Evolutionary conservation across 2,329 filamentous ascomycete genomes (phyloP), one percentile per base, ranked within the genome.

Genomic region (Didymella exigua): DNA sequence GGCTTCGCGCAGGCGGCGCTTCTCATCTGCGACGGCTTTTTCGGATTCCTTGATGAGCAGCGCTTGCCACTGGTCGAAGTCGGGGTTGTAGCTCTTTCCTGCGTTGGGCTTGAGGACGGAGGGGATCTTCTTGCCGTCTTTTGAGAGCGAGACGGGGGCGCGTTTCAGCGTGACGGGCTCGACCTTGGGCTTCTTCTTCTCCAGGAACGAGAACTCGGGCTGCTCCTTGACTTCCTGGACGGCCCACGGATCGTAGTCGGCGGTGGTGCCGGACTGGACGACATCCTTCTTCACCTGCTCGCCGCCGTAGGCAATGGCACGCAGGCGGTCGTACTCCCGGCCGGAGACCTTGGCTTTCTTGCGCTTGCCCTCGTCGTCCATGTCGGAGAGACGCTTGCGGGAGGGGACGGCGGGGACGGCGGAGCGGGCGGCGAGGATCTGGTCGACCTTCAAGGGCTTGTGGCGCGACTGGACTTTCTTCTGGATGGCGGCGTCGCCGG

Each of bases 11-110:
- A 93, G 75, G 5, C 92, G 87, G 73, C 89, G 86, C 72, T 86
- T 84, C 76, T 98, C 93, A 0, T 87, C 85, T 60, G 88, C 89
- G 2, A 97, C 80, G 13, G 89, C 93, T 76, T 90, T 91, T 51
- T 87, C 83, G 40, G 91, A 89, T 75, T 96, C 91, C 36, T 85
- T 81, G 18, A 84, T 82, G 38, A 96, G 79, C 14, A 93, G 84
- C 8, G 85, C 82, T 66, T 93, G 88, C 82, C 96, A 99, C 60
- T 96, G 92, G 60, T 86, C 84, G 65, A 96, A 96, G 5, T 85
- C 80, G 0, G 95, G 95, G 73, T 99, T 99, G 79, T 99, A 99
- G 66, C 91, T 96, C 75, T 88, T 91, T 55, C 91, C 92, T 14
- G 88, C 91, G 6, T 86, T 83, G 1, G 95, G 95, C 68, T 87